phyloP scores from a whole-genome alignment of 352 stramenopile species.

The Phytophthora foliorum region DNA sequence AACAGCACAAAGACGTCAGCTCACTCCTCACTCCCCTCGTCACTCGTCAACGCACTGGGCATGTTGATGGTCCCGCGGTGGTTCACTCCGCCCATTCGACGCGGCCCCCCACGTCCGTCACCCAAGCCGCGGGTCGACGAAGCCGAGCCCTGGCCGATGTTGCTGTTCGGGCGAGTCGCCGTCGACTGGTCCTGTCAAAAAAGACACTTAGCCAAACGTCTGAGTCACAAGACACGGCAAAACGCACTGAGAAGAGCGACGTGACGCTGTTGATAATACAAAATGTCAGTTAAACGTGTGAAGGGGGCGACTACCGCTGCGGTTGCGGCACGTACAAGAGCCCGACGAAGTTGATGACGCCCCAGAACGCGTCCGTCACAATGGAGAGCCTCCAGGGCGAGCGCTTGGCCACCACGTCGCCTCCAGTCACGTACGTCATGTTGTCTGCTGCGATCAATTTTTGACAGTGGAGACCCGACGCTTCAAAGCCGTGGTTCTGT shows the following conservation, averaged over 20 bases:
- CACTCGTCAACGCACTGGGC: conserved; percentile 51
- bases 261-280: conserved; percentile 40
- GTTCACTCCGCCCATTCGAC: conserved; percentile 69
- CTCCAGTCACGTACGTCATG: conserved; percentile 76
- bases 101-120: conserved; percentile 37
- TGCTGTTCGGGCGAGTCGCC: conserved; percentile 45
- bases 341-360: conserved; percentile 76
- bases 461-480: neutral
- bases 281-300: conserved; percentile 2
- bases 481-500: conserved; percentile 12
- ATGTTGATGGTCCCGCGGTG: conserved; percentile 63
- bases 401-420: conserved; percentile 75
- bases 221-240: neutral
- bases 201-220: neutral
- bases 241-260: conserved; percentile 69
- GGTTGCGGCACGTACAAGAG: conserved; percentile 68
- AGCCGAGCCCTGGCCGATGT: conserved; percentile 32
- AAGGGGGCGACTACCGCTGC: neutral
- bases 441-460: neutral
- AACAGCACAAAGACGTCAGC: conserved; percentile 10
- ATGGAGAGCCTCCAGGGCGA: conserved; percentile 75
- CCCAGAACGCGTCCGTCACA: conserved; percentile 77
- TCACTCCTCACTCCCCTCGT: neutral
- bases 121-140: conserved; percentile 27
- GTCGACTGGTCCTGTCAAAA: conserved; percentile 60